phyloP scores from a whole-genome alignment of 345 rosid species.

The Cardiospermum halicacabum region DNA sequence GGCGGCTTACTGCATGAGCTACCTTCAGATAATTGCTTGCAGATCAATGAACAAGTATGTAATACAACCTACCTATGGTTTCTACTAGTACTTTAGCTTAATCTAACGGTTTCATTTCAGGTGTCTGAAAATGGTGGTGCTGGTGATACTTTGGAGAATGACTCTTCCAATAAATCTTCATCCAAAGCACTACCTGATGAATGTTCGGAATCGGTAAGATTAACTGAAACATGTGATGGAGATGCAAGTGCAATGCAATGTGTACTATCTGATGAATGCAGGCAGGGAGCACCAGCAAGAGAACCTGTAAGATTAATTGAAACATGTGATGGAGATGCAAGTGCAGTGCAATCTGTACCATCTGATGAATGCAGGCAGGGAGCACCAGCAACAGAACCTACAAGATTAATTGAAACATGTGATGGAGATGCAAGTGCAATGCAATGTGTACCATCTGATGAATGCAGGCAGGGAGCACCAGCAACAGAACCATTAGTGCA shows the following conservation, averaged over 20 bases:
- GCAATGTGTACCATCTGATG: slow-evolving; percentile 16
- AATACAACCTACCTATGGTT: slow-evolving; percentile 21
- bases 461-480: background rate
- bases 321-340: slow-evolving; percentile 27
- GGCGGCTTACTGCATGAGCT: slow-evolving; percentile 27
- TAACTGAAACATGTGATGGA: slow-evolving; percentile 29
- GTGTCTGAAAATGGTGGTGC: slow-evolving; percentile 15
- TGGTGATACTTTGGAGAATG: slow-evolving; percentile 15
- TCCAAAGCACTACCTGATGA: slow-evolving; percentile 23
- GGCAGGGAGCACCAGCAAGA: too few species aligned
- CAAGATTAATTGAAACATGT: too few species aligned
- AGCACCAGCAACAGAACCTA: too few species aligned
- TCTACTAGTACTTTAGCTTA: too few species aligned
- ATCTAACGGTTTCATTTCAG: slow-evolving; percentile 18
- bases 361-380: too few species aligned
- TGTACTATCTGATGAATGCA: too few species aligned
- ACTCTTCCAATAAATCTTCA: slow-evolving; percentile 21
- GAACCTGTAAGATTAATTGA: slow-evolving; percentile 26
- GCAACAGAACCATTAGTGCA: slow-evolving; percentile 12
- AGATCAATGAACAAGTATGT: slow-evolving; percentile 7
- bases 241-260: too few species aligned
- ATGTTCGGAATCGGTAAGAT: slow-evolving; percentile 22
- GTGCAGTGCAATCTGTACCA: too few species aligned
- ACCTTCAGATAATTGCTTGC: slow-evolving; percentile 11
- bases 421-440: too few species aligned